Evolutionary conservation across 805 yeast genomes (phyloP), one percentile per base, ranked within the genome.

Genomic region (Starmerella asiatica): DNA sequence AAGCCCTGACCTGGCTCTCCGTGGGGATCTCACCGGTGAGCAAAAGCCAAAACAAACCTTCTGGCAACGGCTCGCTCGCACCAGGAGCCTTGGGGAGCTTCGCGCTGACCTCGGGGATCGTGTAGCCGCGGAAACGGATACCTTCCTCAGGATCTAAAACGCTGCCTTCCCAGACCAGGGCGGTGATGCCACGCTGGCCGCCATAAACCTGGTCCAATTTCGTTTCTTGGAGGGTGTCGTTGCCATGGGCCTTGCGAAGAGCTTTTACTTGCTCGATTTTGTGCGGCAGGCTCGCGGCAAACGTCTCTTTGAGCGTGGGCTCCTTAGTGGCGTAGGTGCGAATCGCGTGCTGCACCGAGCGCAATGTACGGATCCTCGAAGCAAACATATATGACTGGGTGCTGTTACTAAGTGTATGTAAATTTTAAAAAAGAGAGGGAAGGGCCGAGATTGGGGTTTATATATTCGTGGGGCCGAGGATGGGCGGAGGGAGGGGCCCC

Each of bases 151-250:
- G 79, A 59, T 80, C 93, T 54, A 80, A 65, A 24, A 79, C 88
- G 36, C 88, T 79, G 50, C 88, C 88, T 69, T 80, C 93, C 91
- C 91, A 80, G 39, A 80, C 85, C 47, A 81, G 67, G 53, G 83
- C 82, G 63, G 77, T 76, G 61, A 80, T 76, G 58, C 93, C 93
- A 62, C 93, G 73, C 86, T 77, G 77, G 68, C 93, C 93, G 66
- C 93, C 93, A 64, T 79, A 81, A 30, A 85, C 86, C 65, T 79
- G 88, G 60, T 76, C 83, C 46, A 80, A 66, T 42, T 68, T 61
- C 48, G 79, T 79, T 62, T 79, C 83, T 50, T 84, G 88, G 49
- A 80, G 76, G 37, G 69, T 79, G 58, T 81, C 73, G 61, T 52
- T 49, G 40, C 97, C 98, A 64, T 88, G 73, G 57, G 85, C 93